Conservation (phyloP, 2,329 filamentous ascomycete genomes). For the Botrytis fabae region DNA sequence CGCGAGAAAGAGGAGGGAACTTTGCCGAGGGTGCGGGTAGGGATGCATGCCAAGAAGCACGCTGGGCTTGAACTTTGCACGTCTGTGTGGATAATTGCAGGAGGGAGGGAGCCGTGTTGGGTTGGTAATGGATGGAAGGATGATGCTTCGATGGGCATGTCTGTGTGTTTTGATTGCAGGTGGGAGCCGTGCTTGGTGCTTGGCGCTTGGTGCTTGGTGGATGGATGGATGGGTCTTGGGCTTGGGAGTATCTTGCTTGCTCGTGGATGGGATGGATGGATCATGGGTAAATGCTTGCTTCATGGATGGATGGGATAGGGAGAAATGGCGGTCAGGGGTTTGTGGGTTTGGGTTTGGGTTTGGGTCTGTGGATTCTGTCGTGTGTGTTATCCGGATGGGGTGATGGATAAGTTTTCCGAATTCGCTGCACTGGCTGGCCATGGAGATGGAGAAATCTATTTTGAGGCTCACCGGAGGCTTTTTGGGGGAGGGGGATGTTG, state of each 20-base stretch:
- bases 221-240: background rate
- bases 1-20: background rate
- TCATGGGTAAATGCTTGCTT: too few species aligned
- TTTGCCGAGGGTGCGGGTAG: background rate
- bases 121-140: background rate
- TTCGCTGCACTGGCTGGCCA: too few species aligned
- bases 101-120: background rate
- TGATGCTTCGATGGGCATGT: too few species aligned
- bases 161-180: background rate
- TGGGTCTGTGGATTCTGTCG: background rate
- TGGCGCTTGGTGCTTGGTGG: background rate
- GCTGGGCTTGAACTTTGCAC: background rate
- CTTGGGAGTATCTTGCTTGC: too few species aligned
- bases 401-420: background rate
- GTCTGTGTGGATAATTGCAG: background rate
- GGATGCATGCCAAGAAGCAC: background rate
- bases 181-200: background rate
- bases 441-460: too few species aligned
- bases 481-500: background rate
- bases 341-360: background rate
- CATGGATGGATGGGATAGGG: background rate
- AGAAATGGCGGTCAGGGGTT: background rate
- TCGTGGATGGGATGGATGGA: background rate
- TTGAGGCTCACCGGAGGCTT: background rate
- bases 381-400: background rate